Base-by-base conservation (phyloP, 2,329 filamentous ascomycete genomes). In the Nakataea oryzae region DNA sequence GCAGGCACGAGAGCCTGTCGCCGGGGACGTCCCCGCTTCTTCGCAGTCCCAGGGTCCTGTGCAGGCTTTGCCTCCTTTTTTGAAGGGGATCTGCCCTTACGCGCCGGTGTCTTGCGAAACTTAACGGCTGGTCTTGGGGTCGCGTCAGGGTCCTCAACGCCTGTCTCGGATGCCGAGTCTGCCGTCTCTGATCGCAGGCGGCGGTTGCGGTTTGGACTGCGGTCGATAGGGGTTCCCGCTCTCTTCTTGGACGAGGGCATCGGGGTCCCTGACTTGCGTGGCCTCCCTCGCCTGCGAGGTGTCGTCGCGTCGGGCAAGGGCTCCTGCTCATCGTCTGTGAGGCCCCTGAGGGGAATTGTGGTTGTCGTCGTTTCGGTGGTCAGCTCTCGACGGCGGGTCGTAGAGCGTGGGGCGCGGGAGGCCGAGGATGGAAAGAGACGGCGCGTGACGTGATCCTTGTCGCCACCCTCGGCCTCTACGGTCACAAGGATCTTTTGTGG, bases 401-500 rank as follows among this genome's bases (percentile, higher is more conserved):
- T 68, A 9, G 74, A 73, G 12, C 72, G 72, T 8, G 78, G 74
- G 4, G 78, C 78, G 6, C 77, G 72, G 30, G 73, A 75, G 73
- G 63, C 74, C 71, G 62, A 72, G 66, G 66, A 70, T 68, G 65
- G 67, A 59, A 76, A 75, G 63, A 70, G 70, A 59, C 63, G 73
- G 65, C 67, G 72, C 65, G 54, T 70, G 55, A 74, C 73, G 61
- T 72, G 67, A 21, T 66, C 63, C 27, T 65, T 64, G 47, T 65
- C 65, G 32, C 66, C 65, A 55, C 73, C 68, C 1, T 79, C 78
- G 2, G 81, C 78, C 69, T 85, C 81, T 61, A 84, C 81, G 12
- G 83, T 85, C 61, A 84, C 81, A 57, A 77, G 74, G 56, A 85
- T 74, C 63, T 75, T 78, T 69, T 84, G 80, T 3, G 82, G 81